Base-by-base conservation (phyloP, 1,284 basidiomycete species). In the Papiliotrema nemorosa region DNA sequence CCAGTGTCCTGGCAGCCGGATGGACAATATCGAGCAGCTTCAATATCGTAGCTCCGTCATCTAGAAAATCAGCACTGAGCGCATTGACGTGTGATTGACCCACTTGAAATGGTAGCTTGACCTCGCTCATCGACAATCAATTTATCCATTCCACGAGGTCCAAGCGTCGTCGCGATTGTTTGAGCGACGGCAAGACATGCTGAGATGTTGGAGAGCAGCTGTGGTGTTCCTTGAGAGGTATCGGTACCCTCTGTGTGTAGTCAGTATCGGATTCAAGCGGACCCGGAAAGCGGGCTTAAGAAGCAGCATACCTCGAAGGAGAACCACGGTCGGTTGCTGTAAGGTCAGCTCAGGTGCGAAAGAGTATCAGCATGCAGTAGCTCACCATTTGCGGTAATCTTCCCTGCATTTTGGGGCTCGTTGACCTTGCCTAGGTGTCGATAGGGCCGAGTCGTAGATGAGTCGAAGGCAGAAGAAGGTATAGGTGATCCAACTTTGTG, bases 131-230 rank as follows among this genome's bases (percentile, higher is more conserved):
- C 85, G 2, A 94, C 89, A 60, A 93, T 75, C 50, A 98, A 80
- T 76, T 97, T 98, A 78, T 97, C 94, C 93, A 97, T 97, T 55
- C 96, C 96, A 55, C 96, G 81, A 14, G 96, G 96, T 16, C 96
- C 96, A n/a, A 99, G 83, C 27, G 96, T 98, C 49, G 85, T 92
- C 14, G 96, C 84, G 52, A 97, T 82, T 1, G 89, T 96, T 67
- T 90, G 83, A 45, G 91, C 79, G 60, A 97, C 86, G 10, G 91
- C 89, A 48, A 93, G 82, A 77, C 92, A 96, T 74, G 92, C 92
- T 18, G 88, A 87, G 71, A 97, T 97, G 76, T 98, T 98, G 52
- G 90, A 94, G 41, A 98, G 81, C 46, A 97, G 78, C 76, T 98
- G 94, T 10, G 86, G 84, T 58, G 85, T 91, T 69, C 94, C 94